Conservation (phyloP, 2,329 filamentous ascomycete species). For the Epichloe aotearoae region DNA sequence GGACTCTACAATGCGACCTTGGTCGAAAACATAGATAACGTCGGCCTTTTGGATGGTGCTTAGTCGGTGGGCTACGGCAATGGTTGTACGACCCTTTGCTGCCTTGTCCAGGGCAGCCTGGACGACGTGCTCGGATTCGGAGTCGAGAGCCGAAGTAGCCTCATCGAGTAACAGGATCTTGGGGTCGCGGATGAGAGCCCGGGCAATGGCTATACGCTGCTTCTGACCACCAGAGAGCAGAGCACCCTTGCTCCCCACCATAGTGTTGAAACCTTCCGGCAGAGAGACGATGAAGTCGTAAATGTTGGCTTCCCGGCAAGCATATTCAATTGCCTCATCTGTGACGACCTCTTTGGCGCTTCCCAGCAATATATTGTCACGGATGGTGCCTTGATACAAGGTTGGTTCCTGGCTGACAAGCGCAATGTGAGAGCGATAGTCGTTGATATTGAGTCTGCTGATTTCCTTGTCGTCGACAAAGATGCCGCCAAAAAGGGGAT, state of each 20-base stretch:
- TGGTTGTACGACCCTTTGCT: slow-evolving; percentile 74
- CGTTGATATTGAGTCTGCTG: slow-evolving; percentile 65
- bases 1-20: slow-evolving; percentile 71
- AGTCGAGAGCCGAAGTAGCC: slow-evolving; percentile 66
- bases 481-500: slow-evolving; percentile 67
- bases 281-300: slow-evolving; percentile 82
- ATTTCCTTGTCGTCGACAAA: slow-evolving; percentile 77
- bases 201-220: slow-evolving; percentile 85
- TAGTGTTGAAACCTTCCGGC: slow-evolving; percentile 72
- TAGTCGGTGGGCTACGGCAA: slow-evolving; percentile 84
- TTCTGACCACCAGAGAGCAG: slow-evolving; percentile 87
- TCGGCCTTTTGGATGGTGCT: slow-evolving; percentile 93
- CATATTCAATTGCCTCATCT: slow-evolving; percentile 61
- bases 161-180: slow-evolving; percentile 77
- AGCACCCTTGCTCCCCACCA: slow-evolving; percentile 76
- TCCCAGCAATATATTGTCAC: slow-evolving; percentile 79
- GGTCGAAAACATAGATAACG: slow-evolving; percentile 92
- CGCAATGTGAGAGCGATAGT: slow-evolving; percentile 72
- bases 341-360: slow-evolving; percentile 51
- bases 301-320: slow-evolving; percentile 83
- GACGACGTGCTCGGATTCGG: slow-evolving; percentile 65
- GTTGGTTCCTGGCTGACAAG: slow-evolving; percentile 93
- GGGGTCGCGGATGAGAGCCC: slow-evolving; percentile 80
- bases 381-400: slow-evolving; percentile 82
- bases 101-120: slow-evolving; percentile 72